Percentiles rank a stretch among this genome's conserved stretches.
These are phyloP conservation scores for Pseudozyma tsukubaensis DNA, from an alignment of 1,284 basidiomycete genomes.

Conservation along the genomic window DNA sequence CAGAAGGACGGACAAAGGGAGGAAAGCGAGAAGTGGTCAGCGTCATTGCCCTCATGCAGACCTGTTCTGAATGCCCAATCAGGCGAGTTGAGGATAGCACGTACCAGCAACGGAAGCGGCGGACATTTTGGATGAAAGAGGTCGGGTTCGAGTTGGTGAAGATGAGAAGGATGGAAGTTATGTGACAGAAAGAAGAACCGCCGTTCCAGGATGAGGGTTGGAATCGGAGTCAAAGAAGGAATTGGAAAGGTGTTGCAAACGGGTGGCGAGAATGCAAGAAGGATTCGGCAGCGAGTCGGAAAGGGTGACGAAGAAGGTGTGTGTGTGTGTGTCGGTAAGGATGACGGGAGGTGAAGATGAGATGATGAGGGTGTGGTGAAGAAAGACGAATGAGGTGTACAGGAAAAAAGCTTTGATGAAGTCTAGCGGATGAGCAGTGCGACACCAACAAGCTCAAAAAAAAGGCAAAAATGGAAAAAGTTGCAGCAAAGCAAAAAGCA, in stretches of 20 bases:
- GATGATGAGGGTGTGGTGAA: constrained; percentile 1
- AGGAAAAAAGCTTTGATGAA: not conserved
- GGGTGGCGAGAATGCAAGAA: constrained; percentile 1
- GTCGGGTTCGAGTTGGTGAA: not conserved
- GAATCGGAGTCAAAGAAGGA: not conserved
- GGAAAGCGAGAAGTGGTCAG: constrained; percentile 1
- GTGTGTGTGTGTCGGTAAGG: constrained; percentile 5
- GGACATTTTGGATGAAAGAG: constrained; percentile 11
- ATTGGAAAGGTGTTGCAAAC: constrained; percentile 8
- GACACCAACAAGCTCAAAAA: not conserved
- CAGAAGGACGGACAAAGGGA: not conserved
- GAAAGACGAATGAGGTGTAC: constrained; percentile 1
- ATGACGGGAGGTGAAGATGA: constrained; percentile 16
- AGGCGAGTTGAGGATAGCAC: not conserved
- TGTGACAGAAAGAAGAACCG: constrained; percentile 3
- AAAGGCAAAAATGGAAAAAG: constrained; percentile 15
- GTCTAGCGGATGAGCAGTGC: not conserved
- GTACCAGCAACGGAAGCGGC: constrained; percentile 8
- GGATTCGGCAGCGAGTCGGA: constrained; percentile 6
- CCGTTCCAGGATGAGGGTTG: not conserved
- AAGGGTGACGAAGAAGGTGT: constrained; percentile 17
- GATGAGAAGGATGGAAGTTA: constrained; percentile 5
- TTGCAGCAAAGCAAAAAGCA: not conserved
- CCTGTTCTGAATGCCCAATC: not conserved
- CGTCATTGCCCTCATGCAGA: not conserved